These are phyloP conservation scores for Dendrostoma leiphaemia DNA, from an alignment of 2,329 filamentous ascomycete species.

Conservation along the genomic window DNA sequence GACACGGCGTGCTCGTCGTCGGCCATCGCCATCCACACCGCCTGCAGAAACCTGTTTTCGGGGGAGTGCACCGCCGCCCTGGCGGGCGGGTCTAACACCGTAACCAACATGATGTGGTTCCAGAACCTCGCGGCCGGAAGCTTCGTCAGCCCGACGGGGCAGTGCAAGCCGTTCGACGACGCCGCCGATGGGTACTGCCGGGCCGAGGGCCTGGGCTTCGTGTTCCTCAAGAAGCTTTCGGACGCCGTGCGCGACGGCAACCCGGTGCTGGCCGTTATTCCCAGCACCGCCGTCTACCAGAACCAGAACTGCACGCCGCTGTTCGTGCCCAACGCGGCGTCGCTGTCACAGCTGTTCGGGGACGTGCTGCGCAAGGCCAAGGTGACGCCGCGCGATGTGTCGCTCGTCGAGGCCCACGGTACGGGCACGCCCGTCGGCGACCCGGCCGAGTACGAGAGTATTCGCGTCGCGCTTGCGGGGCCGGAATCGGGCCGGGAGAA, in stretches of 20 bases:
- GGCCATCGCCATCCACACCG: constrained; percentile 34
- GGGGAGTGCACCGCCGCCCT: constrained; percentile 32
- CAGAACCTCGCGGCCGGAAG: constrained; percentile 27
- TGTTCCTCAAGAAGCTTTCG: constrained; percentile 47
- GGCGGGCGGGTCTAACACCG: constrained; percentile 29
- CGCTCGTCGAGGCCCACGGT: constrained; percentile 38
- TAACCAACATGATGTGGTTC: constrained; percentile 25
- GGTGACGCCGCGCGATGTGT: constrained; percentile 23
- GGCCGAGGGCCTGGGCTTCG: constrained; percentile 42
- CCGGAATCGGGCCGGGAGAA: background rate
- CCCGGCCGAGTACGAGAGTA: constrained; percentile 29
- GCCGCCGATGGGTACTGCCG: constrained; percentile 48
- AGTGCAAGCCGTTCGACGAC: constrained; percentile 31
- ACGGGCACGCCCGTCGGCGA: constrained; percentile 42
- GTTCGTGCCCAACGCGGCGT: constrained; percentile 23
- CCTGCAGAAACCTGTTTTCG: constrained; percentile 25
- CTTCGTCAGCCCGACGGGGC: constrained; percentile 29
- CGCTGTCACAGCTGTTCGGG: constrained; percentile 28
- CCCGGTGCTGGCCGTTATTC: constrained; percentile 39
- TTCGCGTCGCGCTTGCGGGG: constrained; percentile 29
- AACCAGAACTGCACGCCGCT: constrained; percentile 39
- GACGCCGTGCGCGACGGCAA: constrained; percentile 47
- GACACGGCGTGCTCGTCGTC: constrained; percentile 38
- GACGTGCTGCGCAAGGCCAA: constrained; percentile 26
- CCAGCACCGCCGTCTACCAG: constrained; percentile 29